These are phyloP conservation scores for Penstemon newberryi DNA, from an alignment of 257 asterid genomes.

Conservation along the genomic window DNA sequence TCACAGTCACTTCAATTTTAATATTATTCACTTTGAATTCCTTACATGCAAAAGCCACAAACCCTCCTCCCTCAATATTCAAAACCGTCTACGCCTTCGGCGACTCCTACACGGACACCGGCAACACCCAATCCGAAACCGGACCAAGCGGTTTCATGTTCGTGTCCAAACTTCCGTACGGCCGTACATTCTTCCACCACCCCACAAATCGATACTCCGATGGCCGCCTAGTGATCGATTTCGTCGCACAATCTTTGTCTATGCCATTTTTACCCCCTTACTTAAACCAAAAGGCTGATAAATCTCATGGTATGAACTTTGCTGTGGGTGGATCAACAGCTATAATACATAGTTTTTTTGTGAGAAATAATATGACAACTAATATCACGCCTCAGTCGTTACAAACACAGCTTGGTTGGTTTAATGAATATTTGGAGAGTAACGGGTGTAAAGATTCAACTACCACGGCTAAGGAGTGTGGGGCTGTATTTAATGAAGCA, in stretches of 20 bases:
- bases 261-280: slow-evolving; percentile 71
- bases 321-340: slow-evolving; percentile 78
- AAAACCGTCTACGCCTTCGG: slow-evolving; percentile 73
- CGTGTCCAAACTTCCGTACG: slow-evolving; percentile 79
- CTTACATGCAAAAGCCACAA: not conserved
- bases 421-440: slow-evolving; percentile 28
- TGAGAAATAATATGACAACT: slow-evolving; percentile 40
- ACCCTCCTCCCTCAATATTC: slow-evolving; percentile 36
- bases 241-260: slow-evolving; percentile 52
- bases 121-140: slow-evolving; percentile 69
- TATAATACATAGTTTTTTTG: slow-evolving; percentile 44
- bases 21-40: not conserved
- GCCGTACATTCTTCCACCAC: slow-evolving; percentile 75
- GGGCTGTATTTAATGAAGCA: slow-evolving; percentile 35
- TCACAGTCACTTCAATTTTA: not conserved
- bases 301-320: slow-evolving; percentile 56
- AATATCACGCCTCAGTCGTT: slow-evolving; percentile 52
- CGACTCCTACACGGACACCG: slow-evolving; percentile 92
- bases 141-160: slow-evolving; percentile 73
- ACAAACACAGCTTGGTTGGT: slow-evolving; percentile 49
- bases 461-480: slow-evolving; percentile 31
- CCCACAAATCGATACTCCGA: slow-evolving; percentile 91
- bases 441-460: slow-evolving; percentile 34
- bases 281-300: slow-evolving; percentile 31
- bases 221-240: slow-evolving; percentile 84